Evolutionary conservation across 768 basidiomycete species (phyloP).

Genomic region (Hygrophorus russula): DNA sequence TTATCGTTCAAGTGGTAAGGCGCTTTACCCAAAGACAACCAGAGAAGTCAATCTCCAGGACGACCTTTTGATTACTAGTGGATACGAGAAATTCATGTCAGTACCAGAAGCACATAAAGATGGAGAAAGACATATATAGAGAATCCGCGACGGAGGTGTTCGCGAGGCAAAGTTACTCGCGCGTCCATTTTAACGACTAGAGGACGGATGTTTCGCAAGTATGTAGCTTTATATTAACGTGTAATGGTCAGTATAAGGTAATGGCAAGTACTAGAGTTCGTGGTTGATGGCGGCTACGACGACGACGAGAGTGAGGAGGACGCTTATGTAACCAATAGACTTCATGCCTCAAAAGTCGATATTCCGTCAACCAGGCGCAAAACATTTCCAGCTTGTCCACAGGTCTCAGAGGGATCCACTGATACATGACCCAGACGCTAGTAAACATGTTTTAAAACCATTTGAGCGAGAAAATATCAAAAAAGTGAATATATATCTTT

Average conservation of each 20-base stretch:
- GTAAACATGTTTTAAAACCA: slow-evolving; percentile 79
- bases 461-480: slow-evolving; percentile 62
- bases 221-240: slow-evolving; percentile 8
- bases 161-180: slow-evolving; percentile 56
- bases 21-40: slow-evolving; percentile 70
- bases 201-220: background rate
- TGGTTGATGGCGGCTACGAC: slow-evolving; percentile 20
- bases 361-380: slow-evolving; percentile 81
- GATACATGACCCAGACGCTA: slow-evolving; percentile 86
- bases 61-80: slow-evolving; percentile 95
- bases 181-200: slow-evolving; percentile 22
- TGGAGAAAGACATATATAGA: slow-evolving; percentile 66
- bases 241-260: slow-evolving; percentile 11
- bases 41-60: slow-evolving; percentile 86
- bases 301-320: slow-evolving; percentile 9
- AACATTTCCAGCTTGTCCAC: slow-evolving; percentile 96
- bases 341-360: slow-evolving; percentile 74
- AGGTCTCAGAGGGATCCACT: slow-evolving; percentile 93
- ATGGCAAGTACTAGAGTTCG: slow-evolving; percentile 16
- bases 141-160: slow-evolving; percentile 75
- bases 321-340: slow-evolving; percentile 9
- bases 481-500: slow-evolving; percentile 33
- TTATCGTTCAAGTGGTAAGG: slow-evolving; percentile 11
- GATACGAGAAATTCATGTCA: slow-evolving; percentile 39
- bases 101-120: slow-evolving; percentile 17